phyloP scores from a whole-genome alignment of 1,284 basidiomycete genomes.

The Cryptococcus sp. region DNA sequence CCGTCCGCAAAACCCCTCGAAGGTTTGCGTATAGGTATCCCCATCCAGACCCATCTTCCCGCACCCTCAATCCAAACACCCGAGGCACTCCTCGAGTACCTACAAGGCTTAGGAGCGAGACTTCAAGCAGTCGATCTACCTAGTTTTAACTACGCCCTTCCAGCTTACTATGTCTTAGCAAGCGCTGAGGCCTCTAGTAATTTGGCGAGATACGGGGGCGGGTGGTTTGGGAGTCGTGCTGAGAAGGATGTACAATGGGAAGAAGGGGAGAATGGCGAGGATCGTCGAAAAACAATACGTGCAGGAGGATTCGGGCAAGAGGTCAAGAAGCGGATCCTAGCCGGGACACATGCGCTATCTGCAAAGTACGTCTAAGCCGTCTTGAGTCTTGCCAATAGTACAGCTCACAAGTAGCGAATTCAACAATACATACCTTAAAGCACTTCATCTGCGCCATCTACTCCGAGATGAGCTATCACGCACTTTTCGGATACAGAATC shows the following conservation, averaged over 20 bases:
- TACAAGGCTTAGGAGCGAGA: conserved; percentile 62
- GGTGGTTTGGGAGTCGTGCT: conserved; percentile 54
- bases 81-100: conserved; percentile 47
- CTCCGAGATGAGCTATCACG: conserved; percentile 70
- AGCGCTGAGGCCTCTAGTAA: conserved; percentile 93
- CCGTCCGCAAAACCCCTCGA: conserved; percentile 7
- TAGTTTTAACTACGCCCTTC: conserved; percentile 70
- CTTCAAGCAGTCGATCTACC: conserved; percentile 74
- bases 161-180: conserved; percentile 92
- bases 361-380: conserved; percentile 64
- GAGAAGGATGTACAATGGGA: conserved; percentile 54
- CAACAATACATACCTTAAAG: conserved; percentile 94
- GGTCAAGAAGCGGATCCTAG: conserved; percentile 79
- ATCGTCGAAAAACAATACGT: conserved; percentile 57
- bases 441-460: conserved; percentile 69
- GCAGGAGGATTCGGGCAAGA: conserved; percentile 77
- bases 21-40: conserved; percentile 35
- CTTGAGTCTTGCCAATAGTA: neutral
- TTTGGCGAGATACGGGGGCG: conserved; percentile 83
- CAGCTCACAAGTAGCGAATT: conserved; percentile 64
- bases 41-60: conserved; percentile 28
- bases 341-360: conserved; percentile 87
- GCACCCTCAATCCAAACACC: conserved; percentile 29
- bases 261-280: conserved; percentile 50
- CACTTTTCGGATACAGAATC: conserved; percentile 58